Conservation (phyloP, 768 basidiomycete genomes). For the Leccinum fibrillosum region DNA sequence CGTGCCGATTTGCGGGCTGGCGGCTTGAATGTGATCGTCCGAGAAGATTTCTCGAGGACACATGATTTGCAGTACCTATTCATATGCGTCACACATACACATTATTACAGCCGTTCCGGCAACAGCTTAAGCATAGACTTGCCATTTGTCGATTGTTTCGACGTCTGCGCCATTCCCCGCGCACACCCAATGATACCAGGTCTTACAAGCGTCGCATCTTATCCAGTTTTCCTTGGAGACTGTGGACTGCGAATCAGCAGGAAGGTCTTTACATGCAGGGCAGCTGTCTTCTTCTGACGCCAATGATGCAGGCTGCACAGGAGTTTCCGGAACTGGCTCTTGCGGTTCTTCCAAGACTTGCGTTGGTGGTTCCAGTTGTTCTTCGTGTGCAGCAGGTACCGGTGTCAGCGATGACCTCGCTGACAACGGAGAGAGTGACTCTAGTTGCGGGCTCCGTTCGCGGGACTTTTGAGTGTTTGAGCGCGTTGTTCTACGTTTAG, state of each 20-base stretch:
- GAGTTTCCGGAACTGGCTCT: constrained; percentile 11
- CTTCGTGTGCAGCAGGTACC: constrained; percentile 21
- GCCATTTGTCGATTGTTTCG: constrained; percentile 78
- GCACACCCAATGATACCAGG: constrained; percentile 84
- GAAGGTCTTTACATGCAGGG: constrained; percentile 48
- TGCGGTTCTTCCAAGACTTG: constrained; percentile 15
- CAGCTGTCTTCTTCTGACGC: constrained; percentile 36
- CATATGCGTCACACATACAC: constrained; percentile 16
- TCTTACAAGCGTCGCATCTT: constrained; percentile 75
- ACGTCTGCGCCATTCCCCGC: constrained; percentile 64
- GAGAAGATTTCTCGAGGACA: constrained; percentile 52
- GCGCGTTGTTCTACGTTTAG: constrained; percentile 41
- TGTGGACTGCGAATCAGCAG: constrained; percentile 27
- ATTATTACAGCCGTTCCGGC: constrained; percentile 12
- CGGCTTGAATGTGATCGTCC: constrained; percentile 68
- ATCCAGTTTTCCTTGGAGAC: constrained; percentile 77
- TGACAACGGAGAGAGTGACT: constrained; percentile 31
- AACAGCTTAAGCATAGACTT: constrained; percentile 25
- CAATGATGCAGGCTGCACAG: constrained; percentile 7
- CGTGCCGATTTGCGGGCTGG: constrained; percentile 80
- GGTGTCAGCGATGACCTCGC: constrained; percentile 30
- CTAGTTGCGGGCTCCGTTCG: constrained; percentile 31
- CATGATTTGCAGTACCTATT: constrained; percentile 71
- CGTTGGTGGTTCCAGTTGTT: constrained; percentile 11
- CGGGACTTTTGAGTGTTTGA: constrained; percentile 35